These are phyloP conservation scores for Parascedosporium putredinis DNA, from an alignment of 2,329 filamentous ascomycete genomes.

Conservation along the genomic window DNA sequence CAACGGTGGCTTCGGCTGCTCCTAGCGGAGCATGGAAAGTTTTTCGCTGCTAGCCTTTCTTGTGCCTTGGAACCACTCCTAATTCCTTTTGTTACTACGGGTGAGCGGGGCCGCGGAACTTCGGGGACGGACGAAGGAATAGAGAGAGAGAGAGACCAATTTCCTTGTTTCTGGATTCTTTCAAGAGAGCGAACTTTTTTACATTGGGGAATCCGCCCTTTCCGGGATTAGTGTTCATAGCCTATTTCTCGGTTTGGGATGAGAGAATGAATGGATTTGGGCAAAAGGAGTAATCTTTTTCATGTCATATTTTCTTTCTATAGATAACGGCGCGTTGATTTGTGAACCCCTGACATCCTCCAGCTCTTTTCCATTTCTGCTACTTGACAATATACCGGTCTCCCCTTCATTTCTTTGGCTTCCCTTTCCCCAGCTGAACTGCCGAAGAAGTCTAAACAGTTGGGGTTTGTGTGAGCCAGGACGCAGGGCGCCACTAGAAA, in stretches of 20 bases:
- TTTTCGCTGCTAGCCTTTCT: not conserved
- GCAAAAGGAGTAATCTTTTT: constrained; percentile 8
- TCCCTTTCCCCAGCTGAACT: too few relatives aligned
- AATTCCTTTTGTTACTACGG: not conserved
- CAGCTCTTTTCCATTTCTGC: not conserved
- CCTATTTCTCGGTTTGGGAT: constrained; percentile 2
- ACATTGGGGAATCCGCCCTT: not conserved
- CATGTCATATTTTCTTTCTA: constrained; percentile 2
- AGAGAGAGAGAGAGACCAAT: constrained; percentile 4
- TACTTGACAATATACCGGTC: not conserved
- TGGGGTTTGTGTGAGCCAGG: too few relatives aligned
- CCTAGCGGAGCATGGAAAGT: not conserved
- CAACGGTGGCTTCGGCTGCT: not conserved
- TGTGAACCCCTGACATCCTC: constrained; percentile 1
- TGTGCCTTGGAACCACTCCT: not conserved
- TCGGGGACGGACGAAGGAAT: too few relatives aligned
- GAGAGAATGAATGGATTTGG: constrained; percentile 8
- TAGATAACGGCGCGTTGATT: constrained; percentile 4
- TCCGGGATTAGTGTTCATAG: constrained; percentile 6
- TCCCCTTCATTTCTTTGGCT: not conserved
- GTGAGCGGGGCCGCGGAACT: not conserved
- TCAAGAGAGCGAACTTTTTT: constrained; percentile 4
- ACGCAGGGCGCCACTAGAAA: too few relatives aligned
- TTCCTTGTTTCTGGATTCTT: constrained; percentile 5
- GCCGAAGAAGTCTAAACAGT: too few relatives aligned